Conservation (phyloP, 106 monocot species). For the Narthecium ossifragum region DNA sequence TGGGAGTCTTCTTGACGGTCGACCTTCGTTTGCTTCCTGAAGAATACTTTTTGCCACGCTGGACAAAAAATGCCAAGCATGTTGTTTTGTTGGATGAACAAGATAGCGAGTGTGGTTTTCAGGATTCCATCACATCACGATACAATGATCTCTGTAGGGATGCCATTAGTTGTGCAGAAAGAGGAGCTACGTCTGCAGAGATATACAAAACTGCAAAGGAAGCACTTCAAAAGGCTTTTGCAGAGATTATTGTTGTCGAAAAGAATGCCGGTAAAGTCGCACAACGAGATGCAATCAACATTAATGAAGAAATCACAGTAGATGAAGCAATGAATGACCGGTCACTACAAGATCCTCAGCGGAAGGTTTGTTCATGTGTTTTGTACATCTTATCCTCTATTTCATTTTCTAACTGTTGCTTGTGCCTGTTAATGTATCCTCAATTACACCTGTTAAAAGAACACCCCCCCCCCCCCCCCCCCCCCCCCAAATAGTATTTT, state of each 20-base stretch:
- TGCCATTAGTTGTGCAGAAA: conserved; percentile 78
- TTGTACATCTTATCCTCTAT: too few species aligned
- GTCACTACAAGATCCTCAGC: conserved; percentile 55
- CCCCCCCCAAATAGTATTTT: too few species aligned
- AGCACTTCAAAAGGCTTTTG: conserved; percentile 57
- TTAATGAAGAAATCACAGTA: conserved; percentile 84
- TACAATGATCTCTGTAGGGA: conserved; percentile 75
- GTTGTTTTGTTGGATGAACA: conserved; percentile 29
- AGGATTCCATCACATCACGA: conserved; percentile 43
- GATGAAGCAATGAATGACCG: conserved; percentile 60
- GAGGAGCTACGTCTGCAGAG: conserved; percentile 46
- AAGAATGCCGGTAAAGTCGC: conserved; percentile 33
- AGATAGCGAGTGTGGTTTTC: conserved; percentile 11
- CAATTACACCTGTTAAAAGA: too few species aligned
- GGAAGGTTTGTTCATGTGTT: conserved; percentile 40
- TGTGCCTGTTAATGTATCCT: too few species aligned
- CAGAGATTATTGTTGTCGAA: conserved; percentile 58
- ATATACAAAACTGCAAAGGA: conserved; percentile 73
- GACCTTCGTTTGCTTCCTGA: conserved; percentile 64
- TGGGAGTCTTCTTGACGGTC: conserved; percentile 75
- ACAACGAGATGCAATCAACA: conserved; percentile 84
- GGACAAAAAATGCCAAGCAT: conserved; percentile 79
- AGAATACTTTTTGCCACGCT: conserved; percentile 74
- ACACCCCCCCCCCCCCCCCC: too few species aligned
- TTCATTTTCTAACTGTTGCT: too few species aligned